Base-by-base conservation (phyloP, 2,329 filamentous ascomycete genomes). In the Fusarium floridanum region DNA sequence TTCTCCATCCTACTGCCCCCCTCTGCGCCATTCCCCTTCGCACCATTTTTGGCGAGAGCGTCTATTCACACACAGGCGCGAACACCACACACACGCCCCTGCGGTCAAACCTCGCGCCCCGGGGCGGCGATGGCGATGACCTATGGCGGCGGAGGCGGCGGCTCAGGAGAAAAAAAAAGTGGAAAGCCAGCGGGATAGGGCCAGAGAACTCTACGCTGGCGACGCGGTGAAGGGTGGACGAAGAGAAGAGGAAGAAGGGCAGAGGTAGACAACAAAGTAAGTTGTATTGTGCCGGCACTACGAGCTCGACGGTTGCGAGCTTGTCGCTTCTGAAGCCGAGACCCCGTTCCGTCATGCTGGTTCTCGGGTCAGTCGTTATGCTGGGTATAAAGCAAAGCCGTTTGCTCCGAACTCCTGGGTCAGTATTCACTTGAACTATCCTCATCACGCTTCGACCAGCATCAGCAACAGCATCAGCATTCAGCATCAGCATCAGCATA, bases 331-430 rank as follows among this genome's bases (percentile, higher is more conserved):
- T 71, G 48, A 71, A 66, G 71, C 64, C 73, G 60, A 73, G 73
- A 70, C 68, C 68, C 69, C 61, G 68, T 72, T 72, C 73, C 74
- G 66, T 66, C 70, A 70, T 55, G 64, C 69, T 74, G 72, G 70
- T 67, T 74, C 63, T 66, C 48, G 62, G 60, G 75, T 68, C 66
- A 65, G 72, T 64, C 71, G 66, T 27, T 61, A 55, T 68, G 56
- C 64, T 75, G 67, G 73, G 71, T 77, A 77, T 78, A 78, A 78
- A 74, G 66, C 57, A 76, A 76, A 78, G 76, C 73, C 76, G 76
- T 77, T 76, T 72, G 64, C 74, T 76, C 76, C 76, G 63, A 68
- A 67, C 63, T 77, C 66, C 68, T 78, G 76, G 74, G 68, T 70
- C 68, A 65, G 41, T 20, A 64, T 39, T 68, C 41, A 61, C 64